Base-by-base conservation (phyloP, 495 filamentous ascomycete genomes). In the Durotheca rogersii region DNA sequence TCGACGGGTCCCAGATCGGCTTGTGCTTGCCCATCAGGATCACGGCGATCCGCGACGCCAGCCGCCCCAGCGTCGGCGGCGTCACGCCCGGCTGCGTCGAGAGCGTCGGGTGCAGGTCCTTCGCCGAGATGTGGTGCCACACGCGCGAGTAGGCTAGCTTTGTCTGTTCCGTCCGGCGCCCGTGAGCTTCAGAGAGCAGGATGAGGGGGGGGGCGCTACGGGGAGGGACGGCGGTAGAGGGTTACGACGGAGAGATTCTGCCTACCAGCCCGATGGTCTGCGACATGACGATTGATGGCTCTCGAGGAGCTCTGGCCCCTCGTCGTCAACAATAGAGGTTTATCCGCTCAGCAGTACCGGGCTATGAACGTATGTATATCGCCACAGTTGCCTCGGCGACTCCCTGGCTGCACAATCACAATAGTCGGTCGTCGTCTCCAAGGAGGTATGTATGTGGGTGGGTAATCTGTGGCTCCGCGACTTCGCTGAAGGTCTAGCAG, bases 11-110 rank as follows among this genome's bases (percentile, higher is more conserved):
- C 72, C 84, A 98, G 73, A 95, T 97, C 10, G 93, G 93, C 72
- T 99, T 99, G 79, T 97, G 85, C 78, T 99, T 99, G 71, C 93
- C 93, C 93, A 97, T 97, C 17, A 99, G 84, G 49, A 87, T 77
- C 51, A 86, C 78, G 58, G 93, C 92, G 69, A 99, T 97, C 46
- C 84, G 85, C 36, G 88, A 88, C 41, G 93, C 93, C 21, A 99
- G 78, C 11, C 93, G 90, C 45, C 93, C 93, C 19, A 97, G 85
- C 14, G 88, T 77, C 2, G 81, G 80, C 4, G 78, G 80, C 56
- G 79, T 80, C 61, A 84, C 69, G 68, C 76, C 68, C 41, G 78
- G 76, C 50, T 78, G 73, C 11, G 78, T 81, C 44, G 66, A 70
- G 60, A 81, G 77, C 2, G 64, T 72, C 2, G 74, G 70, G 67